phyloP scores from a whole-genome alignment of 2,329 filamentous ascomycete species.

The Beauveria brongniartii region DNA sequence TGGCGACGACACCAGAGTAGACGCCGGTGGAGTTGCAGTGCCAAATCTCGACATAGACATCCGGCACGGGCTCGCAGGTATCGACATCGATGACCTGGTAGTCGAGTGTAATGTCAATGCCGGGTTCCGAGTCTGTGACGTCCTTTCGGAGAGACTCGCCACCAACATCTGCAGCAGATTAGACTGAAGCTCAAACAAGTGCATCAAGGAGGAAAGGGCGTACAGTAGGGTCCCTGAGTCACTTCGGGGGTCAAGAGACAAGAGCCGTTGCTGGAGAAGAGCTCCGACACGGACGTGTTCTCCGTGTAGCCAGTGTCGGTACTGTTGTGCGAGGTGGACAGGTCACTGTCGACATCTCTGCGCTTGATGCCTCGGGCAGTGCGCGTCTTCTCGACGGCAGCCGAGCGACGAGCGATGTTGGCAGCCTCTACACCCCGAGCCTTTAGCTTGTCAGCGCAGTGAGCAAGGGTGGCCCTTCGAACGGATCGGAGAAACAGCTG shows the following conservation, averaged over 20 bases:
- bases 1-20: constrained; percentile 32
- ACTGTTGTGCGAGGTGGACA: constrained; percentile 30
- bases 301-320: constrained; percentile 25
- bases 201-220: neutral
- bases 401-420: constrained; percentile 37
- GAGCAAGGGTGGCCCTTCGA: constrained; percentile 33
- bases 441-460: constrained; percentile 39
- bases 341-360: constrained; percentile 24
- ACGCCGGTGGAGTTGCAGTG: constrained; percentile 38
- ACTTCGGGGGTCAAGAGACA: constrained; percentile 43
- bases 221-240: constrained; percentile 40
- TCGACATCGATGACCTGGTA: constrained; percentile 35
- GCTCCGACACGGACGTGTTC: constrained; percentile 22
- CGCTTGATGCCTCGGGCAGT: constrained; percentile 25
- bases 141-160: constrained; percentile 27
- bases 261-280: constrained; percentile 32
- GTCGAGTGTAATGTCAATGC: constrained; percentile 33
- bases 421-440: constrained; percentile 36
- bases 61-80: constrained; percentile 31
- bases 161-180: constrained; percentile 18
- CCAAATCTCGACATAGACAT: constrained; percentile 36
- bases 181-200: neutral
- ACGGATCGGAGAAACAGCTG: constrained; percentile 31
- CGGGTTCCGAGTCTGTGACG: constrained; percentile 32
- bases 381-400: constrained; percentile 32